Evolutionary conservation across 305 asterid species (phyloP).

Genomic region (Solanum chacoense): DNA sequence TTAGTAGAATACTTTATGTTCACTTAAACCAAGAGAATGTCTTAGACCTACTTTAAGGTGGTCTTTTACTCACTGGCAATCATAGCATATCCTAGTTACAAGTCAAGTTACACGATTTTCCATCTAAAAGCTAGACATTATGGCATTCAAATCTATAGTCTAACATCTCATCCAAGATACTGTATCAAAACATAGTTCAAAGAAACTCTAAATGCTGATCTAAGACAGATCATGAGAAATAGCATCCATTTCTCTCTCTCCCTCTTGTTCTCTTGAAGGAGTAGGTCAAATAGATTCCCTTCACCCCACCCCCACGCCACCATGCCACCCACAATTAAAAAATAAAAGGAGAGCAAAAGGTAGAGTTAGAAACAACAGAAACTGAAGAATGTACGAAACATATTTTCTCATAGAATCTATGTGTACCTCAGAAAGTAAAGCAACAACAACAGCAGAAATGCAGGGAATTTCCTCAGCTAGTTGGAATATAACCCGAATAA

Average conservation of each 20-base stretch:
- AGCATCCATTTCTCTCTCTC: background rate
- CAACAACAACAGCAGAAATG: slow-evolving; percentile 98
- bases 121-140: background rate
- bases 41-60: background rate
- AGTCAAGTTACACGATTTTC: background rate
- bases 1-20: background rate
- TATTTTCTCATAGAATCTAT: background rate
- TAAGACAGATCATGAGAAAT: background rate
- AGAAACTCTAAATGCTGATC: background rate
- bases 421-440: slow-evolving; percentile 87
- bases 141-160: background rate
- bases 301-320: background rate
- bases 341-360: background rate
- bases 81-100: background rate
- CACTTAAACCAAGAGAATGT: background rate
- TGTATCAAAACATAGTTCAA: background rate
- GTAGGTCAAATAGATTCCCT: background rate
- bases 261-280: background rate
- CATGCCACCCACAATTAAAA: background rate
- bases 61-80: background rate
- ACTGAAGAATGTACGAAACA: background rate
- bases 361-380: background rate
- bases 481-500: slow-evolving; percentile 93
- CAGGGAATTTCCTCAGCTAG: slow-evolving; percentile 95
- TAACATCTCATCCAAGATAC: background rate